Evolutionary conservation across 768 basidiomycete species (phyloP), one percentile per base, ranked within the genome.

Genomic region (Suillus americanus): DNA sequence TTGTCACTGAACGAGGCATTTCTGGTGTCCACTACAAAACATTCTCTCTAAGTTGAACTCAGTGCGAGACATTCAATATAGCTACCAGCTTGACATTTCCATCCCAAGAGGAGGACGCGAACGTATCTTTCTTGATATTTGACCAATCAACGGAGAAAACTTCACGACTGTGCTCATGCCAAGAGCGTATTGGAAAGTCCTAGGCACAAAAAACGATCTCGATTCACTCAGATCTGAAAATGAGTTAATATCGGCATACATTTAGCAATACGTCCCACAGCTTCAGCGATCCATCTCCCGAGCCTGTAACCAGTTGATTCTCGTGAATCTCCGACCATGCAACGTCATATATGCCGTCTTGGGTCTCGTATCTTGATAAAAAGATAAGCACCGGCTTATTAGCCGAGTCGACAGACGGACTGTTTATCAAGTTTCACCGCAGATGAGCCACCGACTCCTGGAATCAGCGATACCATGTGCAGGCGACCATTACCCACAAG

Each of bases 271-370:
- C 80, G 74, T 98, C 97, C 92, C 95, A 98, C 37, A 98, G 79
- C 73, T 88, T 89, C 71, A 97, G 83, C 16, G 92, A 91, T 2
- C 95, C 95, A 71, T 97, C 94, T 54, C 94, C 97, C 10, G 93
- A 95, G 1, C 87, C 91, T 1, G 94, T 88, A 2, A 92, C 89
- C 43, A 99, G 78, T 73, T 99, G 97, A 72, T 97, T 95, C 79
- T 97, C 95, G 76, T 97, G 94, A 38, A 88, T 77, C 78, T 99
- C 97, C 41, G 93, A 95, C 96, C 96, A 99, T 1, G 96, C 94
- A 56, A 95, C 79, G 71, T 96, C 95, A 74, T 90, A 96, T 9
- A 96, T 77, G 0, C 90, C 92, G 71, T 97, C 95, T 75, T 95
- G 93, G 0, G 94, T 89, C 73, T 95, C 94, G 70, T 89, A 97